Percentiles rank a stretch among this genome's conserved stretches.
phyloP scores from a whole-genome alignment of 1,284 basidiomycete genomes.

The Marasmius sp. region DNA sequence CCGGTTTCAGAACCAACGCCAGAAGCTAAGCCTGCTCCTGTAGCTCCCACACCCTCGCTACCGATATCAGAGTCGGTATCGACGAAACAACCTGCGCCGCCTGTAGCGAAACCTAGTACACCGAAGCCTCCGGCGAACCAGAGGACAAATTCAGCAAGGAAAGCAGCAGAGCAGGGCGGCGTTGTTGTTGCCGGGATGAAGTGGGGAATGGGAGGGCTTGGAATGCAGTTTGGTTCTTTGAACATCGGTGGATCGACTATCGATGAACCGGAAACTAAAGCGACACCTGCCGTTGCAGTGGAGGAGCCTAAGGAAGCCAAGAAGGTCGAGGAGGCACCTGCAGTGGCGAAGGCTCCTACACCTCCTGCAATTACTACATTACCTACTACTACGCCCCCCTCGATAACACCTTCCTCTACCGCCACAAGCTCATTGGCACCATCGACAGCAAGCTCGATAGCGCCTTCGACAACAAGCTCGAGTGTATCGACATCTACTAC shows the following conservation, averaged over 20 bases:
- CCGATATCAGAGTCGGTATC: constrained; percentile 14
- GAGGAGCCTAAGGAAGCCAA: not conserved
- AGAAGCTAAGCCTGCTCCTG: constrained; percentile 24
- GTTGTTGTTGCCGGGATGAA: not conserved
- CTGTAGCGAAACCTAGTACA: constrained; percentile 1
- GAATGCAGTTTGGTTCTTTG: constrained; percentile 2
- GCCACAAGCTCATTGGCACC: not conserved
- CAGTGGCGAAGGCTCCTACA: constrained; percentile 3
- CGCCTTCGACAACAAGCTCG: not conserved
- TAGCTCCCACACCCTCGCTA: constrained; percentile 16
- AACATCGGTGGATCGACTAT: not conserved
- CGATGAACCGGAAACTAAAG: not conserved
- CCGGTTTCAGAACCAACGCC: constrained; percentile 13
- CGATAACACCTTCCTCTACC: constrained; percentile 1
- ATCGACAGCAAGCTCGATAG: not conserved
- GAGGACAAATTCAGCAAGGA: not conserved
- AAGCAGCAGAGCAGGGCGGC: not conserved
- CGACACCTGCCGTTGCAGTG: not conserved
- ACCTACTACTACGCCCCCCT: constrained; percentile 4
- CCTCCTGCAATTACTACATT: constrained; percentile 5
- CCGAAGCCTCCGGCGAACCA: constrained; percentile 1
- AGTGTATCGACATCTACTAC: not conserved
- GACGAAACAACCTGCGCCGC: constrained; percentile 1
- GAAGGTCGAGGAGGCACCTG: not conserved
- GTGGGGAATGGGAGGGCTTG: not conserved